phyloP scores from a whole-genome alignment of 2,329 filamentous ascomycete species.

The Ceratocystis eucalypticola region DNA sequence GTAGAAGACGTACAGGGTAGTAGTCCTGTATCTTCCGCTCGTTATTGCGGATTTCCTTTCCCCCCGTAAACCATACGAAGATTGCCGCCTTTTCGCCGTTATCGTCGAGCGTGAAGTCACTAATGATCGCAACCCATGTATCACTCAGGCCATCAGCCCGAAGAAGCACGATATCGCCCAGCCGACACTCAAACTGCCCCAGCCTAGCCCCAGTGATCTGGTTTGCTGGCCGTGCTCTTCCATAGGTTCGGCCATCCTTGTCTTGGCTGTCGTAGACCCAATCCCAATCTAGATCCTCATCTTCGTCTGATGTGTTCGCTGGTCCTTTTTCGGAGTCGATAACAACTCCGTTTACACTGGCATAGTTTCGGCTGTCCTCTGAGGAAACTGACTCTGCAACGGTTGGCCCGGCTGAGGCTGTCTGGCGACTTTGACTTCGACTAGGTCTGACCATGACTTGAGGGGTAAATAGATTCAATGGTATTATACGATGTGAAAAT shows the following conservation, averaged over 20 bases:
- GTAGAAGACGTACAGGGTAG: conserved; percentile 41
- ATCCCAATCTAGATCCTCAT: conserved; percentile 19
- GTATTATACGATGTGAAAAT: no score
- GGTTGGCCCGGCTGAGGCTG: background rate
- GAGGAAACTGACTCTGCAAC: conserved; percentile 3
- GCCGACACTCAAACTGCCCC: conserved; percentile 62
- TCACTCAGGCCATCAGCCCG: conserved; percentile 79
- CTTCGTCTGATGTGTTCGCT: conserved; percentile 7
- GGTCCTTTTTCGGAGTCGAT: background rate
- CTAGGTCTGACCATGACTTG: conserved; percentile 17
- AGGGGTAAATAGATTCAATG: background rate
- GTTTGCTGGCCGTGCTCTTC: conserved; percentile 28
- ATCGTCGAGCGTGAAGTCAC: conserved; percentile 63
- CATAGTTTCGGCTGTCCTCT: background rate
- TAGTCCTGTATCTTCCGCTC: conserved; percentile 71
- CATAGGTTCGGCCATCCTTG: conserved; percentile 22
- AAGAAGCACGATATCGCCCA: conserved; percentile 75
- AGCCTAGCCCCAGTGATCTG: conserved; percentile 70
- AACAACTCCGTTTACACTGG: background rate
- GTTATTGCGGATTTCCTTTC: conserved; percentile 75
- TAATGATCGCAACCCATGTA: conserved; percentile 84
- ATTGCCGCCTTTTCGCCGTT: conserved; percentile 67
- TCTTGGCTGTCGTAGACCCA: conserved; percentile 19
- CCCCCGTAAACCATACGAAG: conserved; percentile 92
- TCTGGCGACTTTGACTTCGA: conserved; percentile 16